Percentiles rank a stretch among this genome's conserved stretches.
Evolutionary conservation across 768 basidiomycete genomes (phyloP).

Genomic region (Gloeophyllum trabeum): DNA sequence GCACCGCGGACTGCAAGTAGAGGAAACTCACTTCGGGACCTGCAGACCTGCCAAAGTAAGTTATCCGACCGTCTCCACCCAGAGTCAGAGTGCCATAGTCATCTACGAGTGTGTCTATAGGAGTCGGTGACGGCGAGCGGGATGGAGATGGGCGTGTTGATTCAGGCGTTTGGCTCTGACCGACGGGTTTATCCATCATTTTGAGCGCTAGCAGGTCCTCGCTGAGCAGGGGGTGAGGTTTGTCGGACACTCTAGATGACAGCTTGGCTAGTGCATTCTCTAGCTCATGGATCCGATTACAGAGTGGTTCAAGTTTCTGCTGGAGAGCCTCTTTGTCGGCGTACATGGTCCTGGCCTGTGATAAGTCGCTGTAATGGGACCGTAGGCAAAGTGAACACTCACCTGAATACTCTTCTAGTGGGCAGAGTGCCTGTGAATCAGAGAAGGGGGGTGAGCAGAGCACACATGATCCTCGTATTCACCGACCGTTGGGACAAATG

Average conservation of each 20-base stretch:
- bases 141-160: conserved; percentile 2
- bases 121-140: too few species aligned
- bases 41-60: conserved; percentile 55
- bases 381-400: not conserved
- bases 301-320: conserved; percentile 51
- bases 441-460: not conserved
- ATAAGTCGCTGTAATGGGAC: conserved; percentile 2
- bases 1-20: conserved; percentile 8
- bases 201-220: conserved; percentile 41
- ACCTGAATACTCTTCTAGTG: not conserved
- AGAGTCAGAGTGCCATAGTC: conserved; percentile 53
- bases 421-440: conserved; percentile 6
- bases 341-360: not conserved
- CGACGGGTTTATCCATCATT: conserved; percentile 33
- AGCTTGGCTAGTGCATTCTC: conserved; percentile 49
- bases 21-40: conserved; percentile 48
- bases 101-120: conserved; percentile 22
- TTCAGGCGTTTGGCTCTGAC: conserved; percentile 14
- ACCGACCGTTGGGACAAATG: conserved; percentile 33
- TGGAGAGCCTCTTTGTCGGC: conserved; percentile 53
- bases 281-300: conserved; percentile 49
- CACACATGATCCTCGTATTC: not conserved
- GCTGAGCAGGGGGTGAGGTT: conserved; percentile 35
- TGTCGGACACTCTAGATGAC: conserved; percentile 34
- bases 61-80: conserved; percentile 42